A percentile compares a stretch with the other conserved stretches of the same genome.
These are phyloP conservation scores for Suhomyces canberraensis DNA, from an alignment of 805 yeast species.

Conservation along the genomic window DNA sequence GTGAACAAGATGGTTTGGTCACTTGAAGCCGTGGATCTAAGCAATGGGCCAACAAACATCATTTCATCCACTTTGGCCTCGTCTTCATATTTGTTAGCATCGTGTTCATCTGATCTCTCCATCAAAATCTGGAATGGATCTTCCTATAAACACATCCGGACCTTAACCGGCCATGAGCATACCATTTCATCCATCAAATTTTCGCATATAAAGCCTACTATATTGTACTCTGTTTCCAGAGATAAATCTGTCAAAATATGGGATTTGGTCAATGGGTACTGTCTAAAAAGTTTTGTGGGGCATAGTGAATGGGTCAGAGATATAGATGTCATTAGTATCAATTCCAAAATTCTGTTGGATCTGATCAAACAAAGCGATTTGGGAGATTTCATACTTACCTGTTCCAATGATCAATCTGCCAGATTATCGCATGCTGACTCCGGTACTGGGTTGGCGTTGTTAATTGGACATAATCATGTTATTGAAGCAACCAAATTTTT, in stretches of 20 bases:
- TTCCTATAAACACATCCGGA: slow-evolving; percentile 49
- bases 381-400: slow-evolving; percentile 63
- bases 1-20: slow-evolving; percentile 61
- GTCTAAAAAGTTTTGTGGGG: slow-evolving; percentile 62
- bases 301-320: slow-evolving; percentile 89
- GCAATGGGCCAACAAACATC: slow-evolving; percentile 12
- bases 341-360: slow-evolving; percentile 12
- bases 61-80: neutral
- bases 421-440: slow-evolving; percentile 63
- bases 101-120: slow-evolving; percentile 50
- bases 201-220: slow-evolving; percentile 42
- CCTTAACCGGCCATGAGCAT: slow-evolving; percentile 84
- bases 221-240: slow-evolving; percentile 59
- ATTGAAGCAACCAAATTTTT: slow-evolving; percentile 70
- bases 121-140: slow-evolving; percentile 73
- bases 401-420: slow-evolving; percentile 75
- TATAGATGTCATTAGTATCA: slow-evolving; percentile 40
- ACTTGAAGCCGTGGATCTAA: slow-evolving; percentile 29
- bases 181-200: slow-evolving; percentile 66
- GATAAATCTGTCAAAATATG: slow-evolving; percentile 61
- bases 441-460: slow-evolving; percentile 63
- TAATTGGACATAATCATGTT: slow-evolving; percentile 81
- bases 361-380: slow-evolving; percentile 19
- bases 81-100: slow-evolving; percentile 36
- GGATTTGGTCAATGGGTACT: slow-evolving; percentile 68